Base-by-base conservation (phyloP, 1,284 basidiomycete species). In the Pascua sp. region DNA sequence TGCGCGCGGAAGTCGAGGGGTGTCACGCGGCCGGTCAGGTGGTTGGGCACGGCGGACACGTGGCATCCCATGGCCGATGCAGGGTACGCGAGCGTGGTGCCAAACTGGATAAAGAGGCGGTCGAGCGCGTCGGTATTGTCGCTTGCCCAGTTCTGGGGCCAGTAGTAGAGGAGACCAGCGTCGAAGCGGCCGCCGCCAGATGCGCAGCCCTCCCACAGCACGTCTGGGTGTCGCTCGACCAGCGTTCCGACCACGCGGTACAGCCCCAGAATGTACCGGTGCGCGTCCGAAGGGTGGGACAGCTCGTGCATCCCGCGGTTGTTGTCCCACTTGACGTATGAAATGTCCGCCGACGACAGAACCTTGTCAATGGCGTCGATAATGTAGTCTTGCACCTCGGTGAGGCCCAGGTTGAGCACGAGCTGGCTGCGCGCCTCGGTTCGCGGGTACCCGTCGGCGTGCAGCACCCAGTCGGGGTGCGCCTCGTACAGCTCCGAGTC, bases 301-400 rank as follows among this genome's bases (percentile, higher is more conserved):
- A 67, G 47, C 57, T 71, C 69, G 63, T 67, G 66, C 62, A 71
- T 71, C 12, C 54, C 65, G 40, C 69, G 56, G 48, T 71, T 69
- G 54, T 62, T 64, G 53, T 71, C 69, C 69, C 69, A 71, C 48
- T 71, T 71, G 58, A 71, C 57, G 40, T 68, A 71, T 13, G 47
- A 24, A 16, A 71, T 66, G 15, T 61, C 42, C n/a, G 63, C 64
- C 12, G 46, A 51, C 18, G 45, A 24, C 16, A 71, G 59, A 12
- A 71, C 15, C 11, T 44, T 17, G 37, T 38, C 38, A 17, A 71
- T 49, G 4, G 39, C 54, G 10, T 57, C 46, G 55, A 69, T 64
- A 36, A 69, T 60, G 67, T 67, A 65, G 41, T 67, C 65, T 44
- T 71, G 69, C 17, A 69, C 68, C 16, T 63, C 58, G 0, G 7